Evolutionary conservation across 257 asterid species (phyloP), one percentile per base, ranked within the genome.

Genomic region (Verbascum thapsus): DNA sequence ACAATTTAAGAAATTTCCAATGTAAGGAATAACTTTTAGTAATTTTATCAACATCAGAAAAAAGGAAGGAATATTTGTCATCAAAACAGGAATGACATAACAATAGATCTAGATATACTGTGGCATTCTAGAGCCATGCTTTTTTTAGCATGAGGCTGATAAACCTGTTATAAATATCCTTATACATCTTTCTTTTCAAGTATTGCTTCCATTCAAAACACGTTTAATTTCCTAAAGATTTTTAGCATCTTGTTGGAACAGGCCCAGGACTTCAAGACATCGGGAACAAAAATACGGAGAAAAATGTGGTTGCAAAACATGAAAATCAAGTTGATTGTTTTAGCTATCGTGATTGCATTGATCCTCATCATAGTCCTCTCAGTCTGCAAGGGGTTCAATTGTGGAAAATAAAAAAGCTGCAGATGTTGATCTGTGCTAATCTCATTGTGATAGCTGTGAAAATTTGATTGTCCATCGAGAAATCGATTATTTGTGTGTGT

Each of bases 291-390:
- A 64, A 81, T 85, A 41, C 71, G 96, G 78, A 79, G 95, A 67
- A 88, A 85, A 72, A 88, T 88, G 95, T 88, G 96, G 96, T 80
- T 88, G 63, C 91, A 85, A 72, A 85, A 88, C 85, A 88, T 86
- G 96, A 88, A 88, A 80, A 73, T 88, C 71, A 88, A 88, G 79
- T 74, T 88, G 77, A 84, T 88, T 9, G 95, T 88, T 10, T 69
- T 86, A 55, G 95, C 78, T 19, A 88, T 88, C 50, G 53, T 88
- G 53, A 41, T 88, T 12, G 95, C 95, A 4, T 71, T 88, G 81
- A 83, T 88, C 75, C 95, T 88, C 61, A 88, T 88, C 63, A 88
- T 88, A 63, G 79, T 88, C 42, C 83, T 86, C 67, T 85, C 92
- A 4, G 83, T 70, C 58, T 88, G 96, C 81, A 75, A 66, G 61